phyloP scores from a whole-genome alignment of 1,284 basidiomycete species.

The Cryptococcus hybrid region DNA sequence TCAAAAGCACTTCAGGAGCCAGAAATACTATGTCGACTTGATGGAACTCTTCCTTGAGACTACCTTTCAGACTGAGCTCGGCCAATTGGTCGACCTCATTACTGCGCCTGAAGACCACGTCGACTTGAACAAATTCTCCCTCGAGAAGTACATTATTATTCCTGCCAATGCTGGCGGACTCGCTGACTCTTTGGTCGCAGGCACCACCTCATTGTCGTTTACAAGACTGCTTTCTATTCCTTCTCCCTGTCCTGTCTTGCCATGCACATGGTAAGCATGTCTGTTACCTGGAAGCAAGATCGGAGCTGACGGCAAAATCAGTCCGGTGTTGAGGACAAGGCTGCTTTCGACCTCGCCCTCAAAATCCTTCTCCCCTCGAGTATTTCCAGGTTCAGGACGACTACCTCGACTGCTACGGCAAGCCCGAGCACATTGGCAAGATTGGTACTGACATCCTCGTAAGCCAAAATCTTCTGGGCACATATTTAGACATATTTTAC shows the following conservation, averaged over 20 bases:
- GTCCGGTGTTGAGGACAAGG: conserved; percentile 64
- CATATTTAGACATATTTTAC: neutral
- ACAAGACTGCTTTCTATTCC: conserved; percentile 98
- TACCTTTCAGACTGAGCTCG: conserved; percentile 93
- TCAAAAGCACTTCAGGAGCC: conserved; percentile 84
- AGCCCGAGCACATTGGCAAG: conserved; percentile 92
- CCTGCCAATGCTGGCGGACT: neutral
- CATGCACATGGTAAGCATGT: conserved; percentile 61
- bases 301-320: conserved; percentile 6
- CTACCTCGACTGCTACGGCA: conserved; percentile 89
- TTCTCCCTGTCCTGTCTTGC: conserved; percentile 92
- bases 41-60: conserved; percentile 91
- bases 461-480: conserved; percentile 35
- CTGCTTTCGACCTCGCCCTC: conserved; percentile 74
- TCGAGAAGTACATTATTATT: conserved; percentile 60
- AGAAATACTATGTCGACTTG: conserved; percentile 82
- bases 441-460: conserved; percentile 96
- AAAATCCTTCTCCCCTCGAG: conserved; percentile 84
- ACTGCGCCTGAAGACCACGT: conserved; percentile 89
- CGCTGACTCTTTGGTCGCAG: conserved; percentile 49
- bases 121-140: conserved; percentile 82
- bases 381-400: conserved; percentile 99
- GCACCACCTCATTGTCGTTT: conserved; percentile 90
- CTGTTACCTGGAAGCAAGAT: neutral
- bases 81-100: conserved; percentile 92